Evolutionary conservation across 2,329 filamentous ascomycete genomes (phyloP).

Genomic region (Fusarium cyanostomum): DNA sequence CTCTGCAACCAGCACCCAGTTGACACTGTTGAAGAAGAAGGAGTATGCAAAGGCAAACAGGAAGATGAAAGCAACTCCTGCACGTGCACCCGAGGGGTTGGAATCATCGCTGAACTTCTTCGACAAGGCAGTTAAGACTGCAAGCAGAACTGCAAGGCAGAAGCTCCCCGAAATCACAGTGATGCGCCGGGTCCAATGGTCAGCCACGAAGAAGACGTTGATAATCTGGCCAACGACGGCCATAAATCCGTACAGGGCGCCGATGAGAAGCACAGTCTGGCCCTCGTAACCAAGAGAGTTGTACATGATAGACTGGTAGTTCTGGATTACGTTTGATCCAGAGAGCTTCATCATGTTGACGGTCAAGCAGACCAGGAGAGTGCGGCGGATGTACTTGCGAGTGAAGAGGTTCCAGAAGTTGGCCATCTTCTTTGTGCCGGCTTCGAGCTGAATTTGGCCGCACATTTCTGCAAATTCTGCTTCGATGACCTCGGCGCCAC

Average conservation of each 20-base stretch:
- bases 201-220: conserved; percentile 44
- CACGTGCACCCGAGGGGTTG: conserved; percentile 33
- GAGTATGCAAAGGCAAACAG: conserved; percentile 44
- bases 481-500: conserved; percentile 18
- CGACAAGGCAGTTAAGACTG: conserved; percentile 10
- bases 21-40: conserved; percentile 48
- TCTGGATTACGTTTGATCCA: conserved; percentile 45
- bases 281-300: conserved; percentile 59
- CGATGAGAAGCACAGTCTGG: conserved; percentile 58
- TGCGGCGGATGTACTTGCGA: conserved; percentile 42
- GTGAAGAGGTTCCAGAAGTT: conserved; percentile 39
- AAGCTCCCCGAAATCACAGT: conserved; percentile 18
- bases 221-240: conserved; percentile 46
- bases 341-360: conserved; percentile 46
- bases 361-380: conserved; percentile 42
- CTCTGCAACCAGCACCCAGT: conserved; percentile 45
- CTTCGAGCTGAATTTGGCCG: conserved; percentile 15
- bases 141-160: conserved; percentile 3
- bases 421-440: not conserved
- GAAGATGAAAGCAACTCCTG: conserved; percentile 48
- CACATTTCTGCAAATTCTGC: conserved; percentile 20
- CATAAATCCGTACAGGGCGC: conserved; percentile 54
- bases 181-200: conserved; percentile 42
- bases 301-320: conserved; percentile 48
- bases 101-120: conserved; percentile 26